phyloP scores from a whole-genome alignment of 1,284 basidiomycete genomes.

The Tausonia pullulans region DNA sequence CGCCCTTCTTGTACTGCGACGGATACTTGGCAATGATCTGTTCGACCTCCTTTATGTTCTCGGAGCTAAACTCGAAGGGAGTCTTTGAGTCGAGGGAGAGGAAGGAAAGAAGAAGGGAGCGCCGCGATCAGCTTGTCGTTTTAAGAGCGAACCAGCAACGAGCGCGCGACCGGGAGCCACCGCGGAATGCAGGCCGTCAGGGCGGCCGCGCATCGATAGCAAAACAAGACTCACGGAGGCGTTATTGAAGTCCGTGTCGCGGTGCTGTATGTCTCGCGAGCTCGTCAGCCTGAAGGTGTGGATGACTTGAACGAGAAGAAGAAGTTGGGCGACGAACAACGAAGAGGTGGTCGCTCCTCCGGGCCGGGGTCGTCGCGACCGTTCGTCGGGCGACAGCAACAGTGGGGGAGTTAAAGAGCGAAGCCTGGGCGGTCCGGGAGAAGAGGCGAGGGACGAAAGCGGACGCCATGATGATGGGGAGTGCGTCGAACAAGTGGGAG shows the following conservation, averaged over 20 bases:
- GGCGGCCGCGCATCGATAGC: slow-evolving; percentile 7
- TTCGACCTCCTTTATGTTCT: slow-evolving; percentile 72
- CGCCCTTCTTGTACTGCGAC: slow-evolving; percentile 93
- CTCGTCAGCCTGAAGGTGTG: not conserved
- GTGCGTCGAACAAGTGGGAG: not conserved
- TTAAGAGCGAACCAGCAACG: not conserved
- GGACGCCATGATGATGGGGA: not conserved
- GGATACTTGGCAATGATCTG: slow-evolving; percentile 90
- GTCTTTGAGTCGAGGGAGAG: slow-evolving; percentile 44
- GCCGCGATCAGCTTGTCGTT: not conserved
- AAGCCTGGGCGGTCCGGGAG: not conserved
- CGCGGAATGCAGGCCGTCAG: not conserved
- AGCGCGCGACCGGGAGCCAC: not conserved
- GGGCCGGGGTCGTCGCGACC: not conserved
- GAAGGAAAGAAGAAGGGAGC: not conserved
- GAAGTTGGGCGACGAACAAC: slow-evolving; percentile 36
- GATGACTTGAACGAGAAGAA: slow-evolving; percentile 16
- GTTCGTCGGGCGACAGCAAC: not conserved
- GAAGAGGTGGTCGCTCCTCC: slow-evolving; percentile 41
- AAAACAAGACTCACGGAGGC: slow-evolving; percentile 46
- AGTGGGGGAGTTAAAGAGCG: not conserved
- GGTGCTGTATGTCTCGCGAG: slow-evolving; percentile 51
- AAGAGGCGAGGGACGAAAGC: not conserved
- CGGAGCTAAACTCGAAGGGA: slow-evolving; percentile 72
- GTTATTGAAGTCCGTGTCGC: slow-evolving; percentile 88